These are phyloP conservation scores for Plantago coronopus DNA, from an alignment of 305 asterid genomes.

Conservation along the genomic window DNA sequence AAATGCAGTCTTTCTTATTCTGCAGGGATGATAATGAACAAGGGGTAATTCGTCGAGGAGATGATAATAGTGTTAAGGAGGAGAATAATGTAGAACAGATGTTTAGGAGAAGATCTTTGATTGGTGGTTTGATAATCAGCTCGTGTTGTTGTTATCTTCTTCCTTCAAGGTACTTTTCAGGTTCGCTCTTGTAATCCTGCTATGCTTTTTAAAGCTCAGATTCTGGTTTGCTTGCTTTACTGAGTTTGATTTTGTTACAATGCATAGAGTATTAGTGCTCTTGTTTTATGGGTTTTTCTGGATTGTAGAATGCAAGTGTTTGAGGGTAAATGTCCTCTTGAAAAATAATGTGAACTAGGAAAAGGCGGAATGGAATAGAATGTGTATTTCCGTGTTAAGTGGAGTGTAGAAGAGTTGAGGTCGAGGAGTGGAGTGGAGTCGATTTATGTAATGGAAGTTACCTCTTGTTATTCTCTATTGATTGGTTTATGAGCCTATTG, in stretches of 20 bases:
- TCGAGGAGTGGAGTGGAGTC: too few species aligned
- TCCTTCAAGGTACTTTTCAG: constrained; percentile 83
- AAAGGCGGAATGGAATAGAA: background rate
- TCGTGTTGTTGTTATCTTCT: constrained; percentile 39
- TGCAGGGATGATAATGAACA: constrained; percentile 33
- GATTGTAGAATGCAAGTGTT: background rate
- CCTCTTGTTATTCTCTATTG: too few species aligned
- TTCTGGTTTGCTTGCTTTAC: background rate
- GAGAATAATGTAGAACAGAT: constrained; percentile 24
- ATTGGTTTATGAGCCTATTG: too few species aligned
- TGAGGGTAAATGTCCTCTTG: background rate
- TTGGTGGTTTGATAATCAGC: constrained; percentile 47
- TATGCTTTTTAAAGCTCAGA: constrained; percentile 9
- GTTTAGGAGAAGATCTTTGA: constrained; percentile 58
- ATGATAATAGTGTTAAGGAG: background rate
- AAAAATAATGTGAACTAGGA: background rate
- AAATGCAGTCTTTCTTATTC: background rate
- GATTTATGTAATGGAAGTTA: too few species aligned
- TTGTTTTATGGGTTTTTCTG: background rate
- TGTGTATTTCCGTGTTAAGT: background rate
- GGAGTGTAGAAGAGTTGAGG: background rate
- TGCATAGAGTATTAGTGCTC: background rate
- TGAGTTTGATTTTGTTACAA: background rate
- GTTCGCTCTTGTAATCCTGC: constrained; percentile 43
- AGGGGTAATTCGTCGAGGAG: background rate